Percentiles rank a stretch among this genome's conserved stretches.
phyloP scores from a whole-genome alignment of 148 eudicot genomes.

The Polygonum aviculare region DNA sequence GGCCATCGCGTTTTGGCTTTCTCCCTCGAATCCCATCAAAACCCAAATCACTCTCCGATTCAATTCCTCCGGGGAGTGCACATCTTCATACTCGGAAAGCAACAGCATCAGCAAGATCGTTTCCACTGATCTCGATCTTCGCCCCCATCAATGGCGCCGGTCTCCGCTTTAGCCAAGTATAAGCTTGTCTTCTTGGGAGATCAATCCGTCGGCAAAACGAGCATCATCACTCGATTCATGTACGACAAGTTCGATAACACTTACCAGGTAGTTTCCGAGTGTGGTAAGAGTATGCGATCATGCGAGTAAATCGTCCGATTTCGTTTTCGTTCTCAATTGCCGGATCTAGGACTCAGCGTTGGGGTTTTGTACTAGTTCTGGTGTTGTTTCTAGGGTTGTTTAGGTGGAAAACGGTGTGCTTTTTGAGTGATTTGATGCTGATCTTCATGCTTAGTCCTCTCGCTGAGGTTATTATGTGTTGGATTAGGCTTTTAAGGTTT shows the following conservation, averaged over 20 bases:
- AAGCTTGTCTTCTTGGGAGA: conserved; percentile 43
- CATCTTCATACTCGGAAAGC: background rate
- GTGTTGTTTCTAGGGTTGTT: conserved; percentile 3
- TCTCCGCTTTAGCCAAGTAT: conserved; percentile 42
- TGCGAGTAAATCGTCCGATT: background rate
- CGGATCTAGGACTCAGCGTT: background rate
- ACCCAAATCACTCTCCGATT: background rate
- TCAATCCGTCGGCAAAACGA: conserved; percentile 48
- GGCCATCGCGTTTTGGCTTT: background rate
- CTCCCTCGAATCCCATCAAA: background rate
- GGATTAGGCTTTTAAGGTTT: background rate
- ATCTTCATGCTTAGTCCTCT: background rate
- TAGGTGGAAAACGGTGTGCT: background rate
- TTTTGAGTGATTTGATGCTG: background rate
- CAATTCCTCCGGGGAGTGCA: background rate
- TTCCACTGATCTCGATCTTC: background rate
- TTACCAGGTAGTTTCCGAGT: conserved; percentile 24
- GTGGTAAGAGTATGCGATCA: conserved; percentile 1
- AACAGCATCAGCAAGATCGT: conserved; percentile 1
- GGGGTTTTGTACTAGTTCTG: background rate
- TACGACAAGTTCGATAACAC: conserved; percentile 46
- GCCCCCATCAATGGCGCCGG: conserved; percentile 29
- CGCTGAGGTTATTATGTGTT: background rate
- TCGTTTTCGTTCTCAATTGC: background rate
- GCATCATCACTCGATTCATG: conserved; percentile 52